Conservation (phyloP, 2,329 filamentous ascomycete genomes). For the Cladophialophora bantiana region DNA sequence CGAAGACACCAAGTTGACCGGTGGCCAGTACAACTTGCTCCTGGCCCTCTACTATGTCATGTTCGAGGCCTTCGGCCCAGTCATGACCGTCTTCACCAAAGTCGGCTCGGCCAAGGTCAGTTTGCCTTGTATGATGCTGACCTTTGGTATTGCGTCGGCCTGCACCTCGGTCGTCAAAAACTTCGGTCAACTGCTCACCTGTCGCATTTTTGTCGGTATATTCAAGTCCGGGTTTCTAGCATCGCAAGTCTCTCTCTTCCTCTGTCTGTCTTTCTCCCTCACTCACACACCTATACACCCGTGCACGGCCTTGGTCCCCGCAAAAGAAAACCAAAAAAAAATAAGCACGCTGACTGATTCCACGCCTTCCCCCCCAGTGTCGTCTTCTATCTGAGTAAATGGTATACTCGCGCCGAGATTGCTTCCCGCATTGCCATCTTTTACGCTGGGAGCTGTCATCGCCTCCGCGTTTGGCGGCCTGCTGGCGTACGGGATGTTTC, state of each 20-base stretch:
- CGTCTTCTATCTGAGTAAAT: conserved; percentile 43
- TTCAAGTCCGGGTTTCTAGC: conserved; percentile 74
- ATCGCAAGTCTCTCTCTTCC: conserved; percentile 43
- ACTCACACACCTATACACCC: too few species aligned
- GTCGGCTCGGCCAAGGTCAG: conserved; percentile 66
- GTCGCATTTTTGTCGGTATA: conserved; percentile 73
- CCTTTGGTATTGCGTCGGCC: conserved; percentile 70
- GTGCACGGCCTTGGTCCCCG: too few species aligned
- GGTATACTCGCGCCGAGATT: neutral
- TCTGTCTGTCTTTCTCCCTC: neutral
- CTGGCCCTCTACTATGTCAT: conserved; percentile 21
- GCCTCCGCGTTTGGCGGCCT: conserved; percentile 71
- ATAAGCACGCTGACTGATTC: neutral
- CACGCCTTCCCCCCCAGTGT: conserved; percentile 49
- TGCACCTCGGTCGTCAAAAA: conserved; percentile 44
- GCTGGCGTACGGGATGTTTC: conserved; percentile 67
- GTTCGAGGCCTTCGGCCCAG: conserved; percentile 49
- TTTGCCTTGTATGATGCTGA: conserved; percentile 71
- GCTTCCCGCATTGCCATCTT: conserved; percentile 57
- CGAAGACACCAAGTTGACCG: conserved; percentile 14
- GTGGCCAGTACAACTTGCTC: conserved; percentile 18
- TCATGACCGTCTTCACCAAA: conserved; percentile 71
- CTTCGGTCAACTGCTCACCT: conserved; percentile 69
- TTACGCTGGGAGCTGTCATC: conserved; percentile 76
- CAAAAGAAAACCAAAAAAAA: neutral